Base-by-base conservation (phyloP, 768 basidiomycete genomes). In the Phallus indusiatus region DNA sequence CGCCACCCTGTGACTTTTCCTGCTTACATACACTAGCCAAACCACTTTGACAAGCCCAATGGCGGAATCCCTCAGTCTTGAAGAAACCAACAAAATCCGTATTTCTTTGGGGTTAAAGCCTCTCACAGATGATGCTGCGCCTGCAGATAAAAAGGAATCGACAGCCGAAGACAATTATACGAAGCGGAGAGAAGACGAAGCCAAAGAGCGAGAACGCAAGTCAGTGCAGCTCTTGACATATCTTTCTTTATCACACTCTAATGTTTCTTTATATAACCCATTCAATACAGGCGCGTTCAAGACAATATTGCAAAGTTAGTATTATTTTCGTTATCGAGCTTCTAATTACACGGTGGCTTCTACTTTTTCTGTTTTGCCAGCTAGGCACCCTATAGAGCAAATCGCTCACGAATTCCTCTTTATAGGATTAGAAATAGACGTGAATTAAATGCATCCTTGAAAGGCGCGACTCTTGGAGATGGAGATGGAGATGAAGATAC, bases 21-120 rank as follows among this genome's bases (percentile, higher is more conserved):
- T 18, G 12, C 50, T 24, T 35, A 10, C 28, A 28, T 34, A 24
- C 28, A 28, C 4, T 11, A 3, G 17, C 51, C 5, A 6, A n/a
- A n/a, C n/a, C n/a, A n/a, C n/a, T n/a, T 47, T 42, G 20, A 35
- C 20, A 47, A 64, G 61, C 57, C 35, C 56, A 18, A 84, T 89
- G 86, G 87, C 91, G 76, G 83, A 90, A 72, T 86, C 88, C 64
- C 88, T 95, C 69, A 89, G 88, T 67, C 81, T 95, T 68, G 92
- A 94, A 68, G 92, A 94, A 77, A 94, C 93, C 37, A 94, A 94
- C 79, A 94, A 89, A 74, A 90, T 96, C 71, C 91, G 96, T 74
- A 83, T 95, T 60, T 88, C 86, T 5, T 80, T 96, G 42, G 96
- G 96, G 63, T 84, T 99, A 60, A 91, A 94, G 69, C 94, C 96